phyloP scores from a whole-genome alignment of 2,329 filamentous ascomycete genomes.

The Cercospora canescens region DNA sequence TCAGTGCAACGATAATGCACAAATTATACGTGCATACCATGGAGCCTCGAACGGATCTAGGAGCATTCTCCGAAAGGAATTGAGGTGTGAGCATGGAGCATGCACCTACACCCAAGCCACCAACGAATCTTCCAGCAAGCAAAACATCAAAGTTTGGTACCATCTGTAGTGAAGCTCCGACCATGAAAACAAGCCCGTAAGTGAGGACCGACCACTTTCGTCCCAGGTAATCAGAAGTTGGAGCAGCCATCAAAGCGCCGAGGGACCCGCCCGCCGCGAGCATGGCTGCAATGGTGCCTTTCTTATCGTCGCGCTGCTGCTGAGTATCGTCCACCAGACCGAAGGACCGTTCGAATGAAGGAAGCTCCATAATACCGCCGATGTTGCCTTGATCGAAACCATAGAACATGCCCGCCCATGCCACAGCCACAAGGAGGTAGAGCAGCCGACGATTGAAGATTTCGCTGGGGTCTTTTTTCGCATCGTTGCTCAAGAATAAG shows the following conservation, averaged over 20 bases:
- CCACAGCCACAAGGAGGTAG: neutral
- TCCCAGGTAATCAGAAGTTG: neutral
- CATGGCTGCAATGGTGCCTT: neutral
- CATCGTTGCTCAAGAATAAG: neutral
- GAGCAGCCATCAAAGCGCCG: neutral
- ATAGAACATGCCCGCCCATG: neutral
- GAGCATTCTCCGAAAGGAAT: neutral
- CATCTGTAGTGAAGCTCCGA: neutral
- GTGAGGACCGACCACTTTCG: neutral
- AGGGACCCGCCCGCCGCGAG: neutral
- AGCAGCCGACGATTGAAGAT: neutral
- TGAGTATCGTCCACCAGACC: neutral
- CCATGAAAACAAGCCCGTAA: neutral
- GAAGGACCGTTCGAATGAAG: neutral
- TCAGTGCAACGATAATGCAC: neutral
- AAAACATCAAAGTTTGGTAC: neutral
- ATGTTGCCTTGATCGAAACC: constrained; percentile 3
- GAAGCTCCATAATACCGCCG: neutral
- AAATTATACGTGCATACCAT: neutral
- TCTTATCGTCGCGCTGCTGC: neutral
- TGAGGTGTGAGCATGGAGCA: neutral
- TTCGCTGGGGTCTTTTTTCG: neutral
- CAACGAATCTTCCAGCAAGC: neutral
- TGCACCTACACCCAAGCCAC: neutral
- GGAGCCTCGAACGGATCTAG: neutral